Evolutionary conservation across 306 rosid species (phyloP).

Genomic region (Sechiopsis laciniata): DNA sequence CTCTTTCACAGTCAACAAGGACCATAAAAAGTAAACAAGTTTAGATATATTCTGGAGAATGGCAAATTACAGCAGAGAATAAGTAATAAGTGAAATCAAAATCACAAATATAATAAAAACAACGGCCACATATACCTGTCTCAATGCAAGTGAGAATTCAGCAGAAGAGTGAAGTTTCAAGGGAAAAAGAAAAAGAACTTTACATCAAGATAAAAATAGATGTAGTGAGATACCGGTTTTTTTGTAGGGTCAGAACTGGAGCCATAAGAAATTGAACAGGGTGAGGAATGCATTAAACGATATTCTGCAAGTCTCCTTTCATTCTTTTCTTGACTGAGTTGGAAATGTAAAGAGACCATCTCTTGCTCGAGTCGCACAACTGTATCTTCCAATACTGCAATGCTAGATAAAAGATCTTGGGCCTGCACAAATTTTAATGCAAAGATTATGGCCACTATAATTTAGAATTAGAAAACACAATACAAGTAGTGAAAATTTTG

Average conservation of each 20-base stretch:
- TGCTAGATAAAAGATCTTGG: slow-evolving; percentile 49
- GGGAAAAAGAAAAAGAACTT: not conserved
- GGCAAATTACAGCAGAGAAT: not conserved
- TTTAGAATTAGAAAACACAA: too few relatives aligned
- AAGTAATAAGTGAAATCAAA: not conserved
- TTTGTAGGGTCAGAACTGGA: slow-evolving; percentile 29
- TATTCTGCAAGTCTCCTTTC: slow-evolving; percentile 68
- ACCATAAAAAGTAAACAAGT: not conserved
- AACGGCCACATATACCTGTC: not conserved
- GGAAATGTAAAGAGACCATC: slow-evolving; percentile 62
- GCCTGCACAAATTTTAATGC: slow-evolving; percentile 31
- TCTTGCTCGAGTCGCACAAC: slow-evolving; percentile 54
- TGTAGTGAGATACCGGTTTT: slow-evolving; percentile 29
- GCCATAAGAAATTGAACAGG: slow-evolving; percentile 38
- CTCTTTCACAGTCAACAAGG: too few relatives aligned
- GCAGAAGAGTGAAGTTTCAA: not conserved
- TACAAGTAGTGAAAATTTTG: too few relatives aligned
- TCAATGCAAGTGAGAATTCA: slow-evolving; percentile 1
- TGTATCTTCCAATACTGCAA: slow-evolving; percentile 43
- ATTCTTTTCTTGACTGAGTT: slow-evolving; percentile 75
- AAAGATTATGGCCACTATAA: not conserved
- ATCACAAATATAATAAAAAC: not conserved
- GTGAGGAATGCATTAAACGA: slow-evolving; percentile 47
- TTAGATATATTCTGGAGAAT: not conserved
- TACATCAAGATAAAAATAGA: not conserved